phyloP scores from a whole-genome alignment of 2,329 filamentous ascomycete species.

The Penicillium sp. region DNA sequence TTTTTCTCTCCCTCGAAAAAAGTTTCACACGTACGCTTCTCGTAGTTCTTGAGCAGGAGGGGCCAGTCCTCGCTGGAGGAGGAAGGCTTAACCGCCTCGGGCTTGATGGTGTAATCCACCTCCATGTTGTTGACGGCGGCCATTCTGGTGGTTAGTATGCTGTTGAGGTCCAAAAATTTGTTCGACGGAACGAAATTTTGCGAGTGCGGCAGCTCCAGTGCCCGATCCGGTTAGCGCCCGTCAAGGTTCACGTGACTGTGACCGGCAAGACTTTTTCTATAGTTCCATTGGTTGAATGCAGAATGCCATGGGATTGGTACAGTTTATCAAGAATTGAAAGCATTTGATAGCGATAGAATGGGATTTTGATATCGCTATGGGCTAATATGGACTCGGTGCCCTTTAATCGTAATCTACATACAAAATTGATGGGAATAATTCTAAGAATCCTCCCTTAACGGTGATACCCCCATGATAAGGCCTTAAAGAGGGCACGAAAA shows the following conservation, averaged over 20 bases:
- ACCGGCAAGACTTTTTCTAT: not conserved
- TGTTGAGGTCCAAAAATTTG: constrained; percentile 32
- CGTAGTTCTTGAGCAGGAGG: constrained; percentile 70
- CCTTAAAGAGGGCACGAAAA: not conserved
- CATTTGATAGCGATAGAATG: not conserved
- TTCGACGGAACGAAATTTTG: constrained; percentile 38
- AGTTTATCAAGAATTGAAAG: not conserved
- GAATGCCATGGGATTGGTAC: not conserved
- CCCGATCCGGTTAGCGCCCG: constrained; percentile 29
- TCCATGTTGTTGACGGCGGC: constrained; percentile 63
- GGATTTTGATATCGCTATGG: not conserved
- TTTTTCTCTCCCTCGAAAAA: constrained; percentile 83
- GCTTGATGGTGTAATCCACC: constrained; percentile 88
- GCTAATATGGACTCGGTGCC: not conserved
- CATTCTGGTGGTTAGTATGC: constrained; percentile 38
- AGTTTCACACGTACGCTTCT: constrained; percentile 52
- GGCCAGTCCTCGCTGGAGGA: constrained; percentile 91
- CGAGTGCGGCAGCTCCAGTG: constrained; percentile 36
- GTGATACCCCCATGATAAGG: too few species aligned
- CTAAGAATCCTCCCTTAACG: not conserved
- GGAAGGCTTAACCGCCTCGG: constrained; percentile 76
- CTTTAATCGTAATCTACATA: not conserved
- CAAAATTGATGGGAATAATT: not conserved
- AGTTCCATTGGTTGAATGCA: not conserved
- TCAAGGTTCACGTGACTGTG: constrained; percentile 24